Percentiles rank a stretch among this genome's conserved stretches.
phyloP scores from a whole-genome alignment of 1,139 yeast genomes.

The Taphrina confusa region DNA sequence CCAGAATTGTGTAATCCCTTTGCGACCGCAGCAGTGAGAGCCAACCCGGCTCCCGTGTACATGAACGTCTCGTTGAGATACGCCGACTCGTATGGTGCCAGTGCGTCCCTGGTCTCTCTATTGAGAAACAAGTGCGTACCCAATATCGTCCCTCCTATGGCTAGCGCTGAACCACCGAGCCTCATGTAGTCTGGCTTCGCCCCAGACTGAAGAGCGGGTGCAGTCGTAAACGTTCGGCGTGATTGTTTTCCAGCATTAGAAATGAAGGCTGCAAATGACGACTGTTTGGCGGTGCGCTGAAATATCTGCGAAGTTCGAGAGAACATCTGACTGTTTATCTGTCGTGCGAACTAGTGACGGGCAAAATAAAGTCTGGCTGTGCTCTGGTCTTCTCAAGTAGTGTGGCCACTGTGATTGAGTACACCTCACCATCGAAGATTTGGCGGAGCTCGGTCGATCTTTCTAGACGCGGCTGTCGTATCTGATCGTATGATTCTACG shows the following conservation, averaged over 20 bases:
- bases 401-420: too few species aligned
- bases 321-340: too few species aligned
- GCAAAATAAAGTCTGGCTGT: too few species aligned
- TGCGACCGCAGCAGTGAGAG: conserved; percentile 33
- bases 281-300: conserved; percentile 14
- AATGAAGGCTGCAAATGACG: not conserved
- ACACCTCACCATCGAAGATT: too few species aligned
- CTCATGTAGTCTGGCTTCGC: conserved; percentile 30
- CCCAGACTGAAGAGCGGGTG: conserved; percentile 19
- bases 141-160: conserved; percentile 32
- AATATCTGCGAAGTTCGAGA: conserved; percentile 16
- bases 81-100: conserved; percentile 26
- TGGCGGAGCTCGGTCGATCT: conserved; percentile 2
- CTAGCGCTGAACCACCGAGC: conserved; percentile 23
- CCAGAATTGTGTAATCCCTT: conserved; percentile 33
- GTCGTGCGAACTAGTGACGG: too few species aligned
- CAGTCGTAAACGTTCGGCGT: not conserved
- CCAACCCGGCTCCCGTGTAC: conserved; percentile 34
- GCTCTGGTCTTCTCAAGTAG: too few species aligned
- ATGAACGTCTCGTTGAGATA: conserved; percentile 32
- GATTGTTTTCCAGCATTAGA: conserved; percentile 4
- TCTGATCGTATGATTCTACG: not conserved
- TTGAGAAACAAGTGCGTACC: conserved; percentile 32
- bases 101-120: conserved; percentile 28
- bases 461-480: not conserved